Evolutionary conservation across 208 protist species (phyloP).

Genomic region (Acanthamoeba healyi): DNA sequence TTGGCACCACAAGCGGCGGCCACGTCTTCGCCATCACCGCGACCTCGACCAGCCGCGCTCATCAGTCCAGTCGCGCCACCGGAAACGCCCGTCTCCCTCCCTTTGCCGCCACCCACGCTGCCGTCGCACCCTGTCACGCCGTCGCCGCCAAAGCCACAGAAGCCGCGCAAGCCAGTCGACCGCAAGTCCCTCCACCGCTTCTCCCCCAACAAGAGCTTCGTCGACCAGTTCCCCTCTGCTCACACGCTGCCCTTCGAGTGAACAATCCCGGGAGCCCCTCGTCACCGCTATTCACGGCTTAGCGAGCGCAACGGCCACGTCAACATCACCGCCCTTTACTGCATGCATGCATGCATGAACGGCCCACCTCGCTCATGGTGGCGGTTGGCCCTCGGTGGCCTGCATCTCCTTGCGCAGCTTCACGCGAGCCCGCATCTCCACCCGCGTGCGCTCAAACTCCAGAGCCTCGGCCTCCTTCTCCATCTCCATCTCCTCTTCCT

Average conservation of each 20-base stretch:
- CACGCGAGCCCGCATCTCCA: no score
- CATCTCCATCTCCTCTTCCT: no score
- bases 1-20: neutral
- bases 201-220: constrained; percentile 64
- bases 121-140: neutral
- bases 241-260: constrained; percentile 17
- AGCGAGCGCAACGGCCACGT: no score
- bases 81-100: neutral
- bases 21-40: neutral
- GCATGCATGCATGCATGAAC: no score
- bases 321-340: no score
- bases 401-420: no score
- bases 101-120: neutral
- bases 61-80: neutral
- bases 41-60: neutral
- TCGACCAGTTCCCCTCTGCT: constrained; percentile 29
- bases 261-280: no score
- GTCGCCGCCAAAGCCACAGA: neutral
- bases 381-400: no score
- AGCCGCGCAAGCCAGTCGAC: constrained; percentile 16
- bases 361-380: no score
- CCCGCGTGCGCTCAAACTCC: no score
- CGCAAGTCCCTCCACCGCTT: constrained; percentile 6
- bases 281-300: no score
- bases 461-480: no score